Percentiles rank a stretch among this genome's conserved stretches.
Evolutionary conservation across 345 rosid species (phyloP).

Genomic region (Acer campestre): DNA sequence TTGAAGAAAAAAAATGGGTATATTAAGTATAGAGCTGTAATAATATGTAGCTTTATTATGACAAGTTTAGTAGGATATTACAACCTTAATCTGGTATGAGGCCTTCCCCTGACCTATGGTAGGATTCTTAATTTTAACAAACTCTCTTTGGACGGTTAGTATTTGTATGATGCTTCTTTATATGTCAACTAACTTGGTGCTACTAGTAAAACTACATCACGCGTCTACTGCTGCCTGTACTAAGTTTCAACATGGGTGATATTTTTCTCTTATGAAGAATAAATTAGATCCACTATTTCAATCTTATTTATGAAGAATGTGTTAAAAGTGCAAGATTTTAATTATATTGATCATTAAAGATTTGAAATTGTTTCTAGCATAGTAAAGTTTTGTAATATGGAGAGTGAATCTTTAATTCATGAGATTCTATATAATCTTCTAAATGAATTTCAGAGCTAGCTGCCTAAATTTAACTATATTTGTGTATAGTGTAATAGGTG

Average conservation of each 20-base stretch:
- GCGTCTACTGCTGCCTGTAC: neutral
- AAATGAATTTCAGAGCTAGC: constrained; percentile 4
- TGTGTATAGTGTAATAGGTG: neutral
- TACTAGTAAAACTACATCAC: neutral
- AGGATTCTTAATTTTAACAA: neutral
- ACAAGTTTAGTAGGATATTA: neutral
- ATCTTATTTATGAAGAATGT: neutral
- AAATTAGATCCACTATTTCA: neutral
- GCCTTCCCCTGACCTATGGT: neutral
- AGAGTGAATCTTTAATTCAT: neutral
- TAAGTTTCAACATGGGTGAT: neutral
- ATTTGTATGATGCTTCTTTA: neutral
- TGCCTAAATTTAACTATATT: neutral
- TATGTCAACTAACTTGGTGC: neutral
- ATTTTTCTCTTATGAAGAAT: neutral
- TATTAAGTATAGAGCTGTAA: neutral
- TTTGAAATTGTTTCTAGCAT: neutral
- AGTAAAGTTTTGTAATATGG: neutral
- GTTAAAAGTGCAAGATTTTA: neutral
- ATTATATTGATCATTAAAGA: neutral
- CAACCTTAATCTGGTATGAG: neutral
- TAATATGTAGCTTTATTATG: neutral
- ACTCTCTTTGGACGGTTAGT: neutral
- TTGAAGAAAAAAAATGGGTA: neutral
- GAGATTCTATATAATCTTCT: neutral